Base-by-base conservation (phyloP, 2,329 filamentous ascomycete genomes). In the Aspergillus sergii region DNA sequence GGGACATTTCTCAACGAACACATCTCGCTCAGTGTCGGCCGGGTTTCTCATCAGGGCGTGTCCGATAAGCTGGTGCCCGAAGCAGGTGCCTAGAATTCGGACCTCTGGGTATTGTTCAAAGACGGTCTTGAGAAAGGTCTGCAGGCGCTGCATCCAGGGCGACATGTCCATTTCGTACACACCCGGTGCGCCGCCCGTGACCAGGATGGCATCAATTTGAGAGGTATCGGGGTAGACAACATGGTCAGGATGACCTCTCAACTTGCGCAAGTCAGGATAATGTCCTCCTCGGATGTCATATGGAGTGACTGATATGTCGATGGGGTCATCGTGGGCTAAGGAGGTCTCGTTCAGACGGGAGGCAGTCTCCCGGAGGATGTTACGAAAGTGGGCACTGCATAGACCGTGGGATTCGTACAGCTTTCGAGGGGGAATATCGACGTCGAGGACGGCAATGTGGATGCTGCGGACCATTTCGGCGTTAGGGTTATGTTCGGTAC, bases 1-100 rank as follows among this genome's bases (percentile, higher is more conserved):
- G 0, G 62, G 57, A 4, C 71, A 71, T 9, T 59, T 53, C 32
- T 69, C 66, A 16, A 75, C 71, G 10, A 64, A 64, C n/a, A 68
- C 66, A 11, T 45, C 67, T 62, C 34, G 58, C 59, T 32, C 8
- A 14, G 43, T 28, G 12, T 57, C 53, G 9, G 34, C 10, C 12
- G 32, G 32, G 34, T 46, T 43, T 21, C 43, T 30, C 11, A 66
- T 54, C 8, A 66, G 26, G 1, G 62, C 46, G 3, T 66, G 62
- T 1, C 72, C 75, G 45, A 76, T 68, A 23, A 76, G 48, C 50
- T 76, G 73, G 57, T 76, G 75, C 0, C 75, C 74, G 58, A 75
- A 76, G 66, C 74, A 76, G 4, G 74, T 73, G 3, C 74, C 74
- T 57, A 76, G 71, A n/a, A 76, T 67, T 59, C 71, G 74, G 14